Evolutionary conservation across 2,329 filamentous ascomycete species (phyloP).

Genomic region (Dactylellina haptotyla): DNA sequence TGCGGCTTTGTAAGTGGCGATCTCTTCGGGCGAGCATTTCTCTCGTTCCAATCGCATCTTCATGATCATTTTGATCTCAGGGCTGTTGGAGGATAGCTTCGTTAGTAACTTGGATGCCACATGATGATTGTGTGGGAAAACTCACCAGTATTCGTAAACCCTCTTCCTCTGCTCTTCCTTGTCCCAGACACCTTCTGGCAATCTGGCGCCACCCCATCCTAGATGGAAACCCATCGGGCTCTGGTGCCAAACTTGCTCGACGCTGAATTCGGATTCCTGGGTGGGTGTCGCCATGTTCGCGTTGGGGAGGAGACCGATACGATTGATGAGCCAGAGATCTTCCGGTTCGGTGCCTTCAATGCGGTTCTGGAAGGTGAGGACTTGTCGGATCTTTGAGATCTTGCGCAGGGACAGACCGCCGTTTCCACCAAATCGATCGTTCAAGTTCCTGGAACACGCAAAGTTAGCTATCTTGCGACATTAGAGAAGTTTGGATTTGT

Average conservation of each 20-base stretch:
- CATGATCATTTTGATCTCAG: slow-evolving; percentile 69
- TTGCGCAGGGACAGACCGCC: slow-evolving; percentile 68
- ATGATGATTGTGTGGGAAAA: not conserved
- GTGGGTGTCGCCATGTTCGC: slow-evolving; percentile 67
- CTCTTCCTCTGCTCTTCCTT: slow-evolving; percentile 64
- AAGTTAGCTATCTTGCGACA: not conserved
- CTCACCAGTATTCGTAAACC: slow-evolving; percentile 67
- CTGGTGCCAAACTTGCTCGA: slow-evolving; percentile 65
- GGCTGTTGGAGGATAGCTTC: slow-evolving; percentile 58
- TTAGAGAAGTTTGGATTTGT: not conserved
- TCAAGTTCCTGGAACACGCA: slow-evolving; percentile 17
- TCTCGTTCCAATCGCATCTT: slow-evolving; percentile 67
- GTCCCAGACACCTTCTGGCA: slow-evolving; percentile 67
- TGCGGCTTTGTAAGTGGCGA: not conserved
- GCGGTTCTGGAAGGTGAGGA: slow-evolving; percentile 63
- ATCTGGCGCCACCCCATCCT: slow-evolving; percentile 64
- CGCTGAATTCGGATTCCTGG: slow-evolving; percentile 65
- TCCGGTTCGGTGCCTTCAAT: slow-evolving; percentile 61
- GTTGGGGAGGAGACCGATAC: slow-evolving; percentile 66
- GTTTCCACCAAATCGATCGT: slow-evolving; percentile 66
- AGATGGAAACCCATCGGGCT: slow-evolving; percentile 71
- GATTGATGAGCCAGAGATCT: slow-evolving; percentile 69
- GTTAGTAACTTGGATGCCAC: too few species aligned
- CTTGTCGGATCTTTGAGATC: slow-evolving; percentile 66
- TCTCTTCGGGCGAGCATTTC: slow-evolving; percentile 32